Base-by-base conservation (phyloP, 768 basidiomycete species). In the Pseudohyphozyma bogoriensis region DNA sequence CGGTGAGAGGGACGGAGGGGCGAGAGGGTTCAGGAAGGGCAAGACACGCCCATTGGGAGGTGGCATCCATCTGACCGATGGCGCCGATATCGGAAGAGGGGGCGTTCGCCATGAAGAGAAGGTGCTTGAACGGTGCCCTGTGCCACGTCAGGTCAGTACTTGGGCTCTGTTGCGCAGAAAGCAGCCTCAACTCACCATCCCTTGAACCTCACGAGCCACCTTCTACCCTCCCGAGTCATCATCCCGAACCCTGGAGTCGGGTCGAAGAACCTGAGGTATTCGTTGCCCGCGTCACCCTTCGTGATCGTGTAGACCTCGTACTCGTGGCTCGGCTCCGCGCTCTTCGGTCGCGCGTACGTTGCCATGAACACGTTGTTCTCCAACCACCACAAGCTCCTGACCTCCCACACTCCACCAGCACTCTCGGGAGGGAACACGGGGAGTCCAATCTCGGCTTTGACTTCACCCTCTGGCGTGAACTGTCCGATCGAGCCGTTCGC, bases 291-390 rank as follows among this genome's bases (percentile, higher is more conserved):
- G 4, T 2, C 24, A 0, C 22, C 53, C 9, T 67, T 67, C 2
- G 64, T 55, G 26, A 75, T 65, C 31, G 73, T 64, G 55, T 69
- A 74, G 3, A 74, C 60, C 59, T 75, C 72, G 37, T 74, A 68
- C 10, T 72, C 70, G 46, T 74, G 74, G 26, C 67, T 58, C 16
- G 71, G 71, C 40, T 70, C 65, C 15, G 58, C 58, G 10, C 11
- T 1, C 37, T 31, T 26, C 58, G 64, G 58, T 4, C 56, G 51
- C 11, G 59, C 59, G 58, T 76, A 78, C 13, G 70, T 68, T 9
- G 71, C 76, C 51, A 76, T 62, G 60, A 76, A 76, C 37, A 76
- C 61, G 59, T 75, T 72, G 66, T 76, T 78, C 65, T 78, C 77
- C 20, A 77, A 67, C 77, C 77, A 78, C 31, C 72, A 68, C 24